Evolutionary conservation across 768 basidiomycete species (phyloP).

Genomic region (Suillus bovinus): DNA sequence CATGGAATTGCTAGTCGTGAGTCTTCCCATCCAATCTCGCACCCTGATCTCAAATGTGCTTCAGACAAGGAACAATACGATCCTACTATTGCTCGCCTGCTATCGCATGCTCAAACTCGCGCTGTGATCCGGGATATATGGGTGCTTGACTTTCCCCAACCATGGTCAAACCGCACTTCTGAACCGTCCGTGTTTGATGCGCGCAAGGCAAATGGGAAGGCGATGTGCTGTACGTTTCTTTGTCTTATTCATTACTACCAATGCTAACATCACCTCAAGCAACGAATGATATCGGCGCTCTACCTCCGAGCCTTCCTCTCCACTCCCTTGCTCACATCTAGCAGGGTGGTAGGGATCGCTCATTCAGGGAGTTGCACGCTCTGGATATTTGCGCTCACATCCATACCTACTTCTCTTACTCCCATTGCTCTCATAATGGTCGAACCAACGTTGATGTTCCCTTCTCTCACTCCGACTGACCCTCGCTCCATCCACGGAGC

Average conservation of each 20-base stretch:
- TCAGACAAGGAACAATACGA: conserved; percentile 34
- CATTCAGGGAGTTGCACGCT: conserved; percentile 32
- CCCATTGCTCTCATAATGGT: conserved; percentile 23
- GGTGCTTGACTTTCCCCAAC: conserved; percentile 37
- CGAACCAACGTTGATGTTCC: conserved; percentile 36
- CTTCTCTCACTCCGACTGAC: conserved; percentile 26
- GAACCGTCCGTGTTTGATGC: conserved; percentile 30
- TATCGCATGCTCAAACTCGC: not conserved
- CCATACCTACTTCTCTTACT: not conserved
- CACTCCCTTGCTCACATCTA: conserved; percentile 23
- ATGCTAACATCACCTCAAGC: conserved; percentile 16
- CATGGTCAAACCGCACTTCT: conserved; percentile 35
- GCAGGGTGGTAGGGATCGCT: conserved; percentile 25
- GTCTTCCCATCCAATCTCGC: conserved; percentile 3
- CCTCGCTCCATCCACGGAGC: conserved; percentile 30
- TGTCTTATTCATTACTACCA: not conserved
- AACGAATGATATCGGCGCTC: conserved; percentile 21
- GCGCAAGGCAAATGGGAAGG: conserved; percentile 18
- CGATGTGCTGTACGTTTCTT: conserved; percentile 23
- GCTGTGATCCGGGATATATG: conserved; percentile 32
- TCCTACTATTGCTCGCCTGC: conserved; percentile 11
- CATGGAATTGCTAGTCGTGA: conserved; percentile 31
- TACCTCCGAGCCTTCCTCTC: conserved; percentile 28
- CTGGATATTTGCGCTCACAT: conserved; percentile 10
- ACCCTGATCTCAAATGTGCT: not conserved